Conservation (phyloP, 305 asterid genomes). For the Fraxinus velutina region DNA sequence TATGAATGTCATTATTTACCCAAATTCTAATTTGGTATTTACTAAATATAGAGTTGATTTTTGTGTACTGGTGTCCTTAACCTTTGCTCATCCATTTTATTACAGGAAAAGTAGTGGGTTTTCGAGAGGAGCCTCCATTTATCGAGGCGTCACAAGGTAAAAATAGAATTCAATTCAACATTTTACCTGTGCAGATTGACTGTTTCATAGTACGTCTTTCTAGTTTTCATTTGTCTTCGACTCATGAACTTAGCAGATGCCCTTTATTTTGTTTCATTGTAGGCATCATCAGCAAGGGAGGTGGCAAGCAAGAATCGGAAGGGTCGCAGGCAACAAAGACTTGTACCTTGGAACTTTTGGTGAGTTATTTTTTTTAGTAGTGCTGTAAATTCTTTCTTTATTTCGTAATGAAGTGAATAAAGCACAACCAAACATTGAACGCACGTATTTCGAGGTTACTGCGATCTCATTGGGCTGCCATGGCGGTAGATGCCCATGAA, state of each 20-base stretch:
- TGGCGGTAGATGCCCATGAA: conserved; percentile 44
- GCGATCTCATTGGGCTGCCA: conserved; percentile 33
- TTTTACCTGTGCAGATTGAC: neutral
- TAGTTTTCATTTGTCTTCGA: neutral
- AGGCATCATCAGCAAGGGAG: conserved; percentile 86
- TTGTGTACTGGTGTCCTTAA: neutral
- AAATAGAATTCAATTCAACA: neutral
- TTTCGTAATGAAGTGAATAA: neutral
- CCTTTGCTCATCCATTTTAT: neutral
- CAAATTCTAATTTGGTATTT: neutral
- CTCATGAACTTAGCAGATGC: neutral
- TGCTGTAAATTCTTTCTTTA: neutral
- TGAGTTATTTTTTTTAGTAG: conserved; percentile 22
- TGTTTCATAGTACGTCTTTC: neutral
- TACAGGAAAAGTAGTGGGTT: conserved; percentile 72
- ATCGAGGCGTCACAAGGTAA: conserved; percentile 72
- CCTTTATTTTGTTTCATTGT: conserved; percentile 1
- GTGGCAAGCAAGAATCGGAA: conserved; percentile 74
- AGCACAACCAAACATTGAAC: conserved; percentile 3
- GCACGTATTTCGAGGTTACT: conserved; percentile 21
- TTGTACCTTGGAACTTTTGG: conserved; percentile 72
- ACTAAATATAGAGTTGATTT: neutral
- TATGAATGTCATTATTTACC: neutral
- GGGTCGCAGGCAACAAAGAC: conserved; percentile 76
- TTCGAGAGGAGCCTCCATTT: conserved; percentile 66